Conservation (phyloP, 176 grass and related monocot species). For the Ampelocalamus luodianensis region DNA sequence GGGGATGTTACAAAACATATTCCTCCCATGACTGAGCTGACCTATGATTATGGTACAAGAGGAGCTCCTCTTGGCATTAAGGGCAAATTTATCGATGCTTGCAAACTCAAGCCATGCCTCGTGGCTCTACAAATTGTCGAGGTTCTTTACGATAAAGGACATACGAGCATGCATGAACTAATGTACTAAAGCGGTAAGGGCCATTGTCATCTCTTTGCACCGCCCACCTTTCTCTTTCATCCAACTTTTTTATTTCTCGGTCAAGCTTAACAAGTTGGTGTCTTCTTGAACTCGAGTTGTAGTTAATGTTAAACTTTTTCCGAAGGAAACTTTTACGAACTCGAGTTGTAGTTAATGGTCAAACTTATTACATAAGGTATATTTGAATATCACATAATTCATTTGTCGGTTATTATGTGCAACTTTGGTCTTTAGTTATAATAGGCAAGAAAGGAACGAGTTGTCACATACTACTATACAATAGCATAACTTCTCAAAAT, state of each 20-base stretch:
- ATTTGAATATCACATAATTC: not conserved
- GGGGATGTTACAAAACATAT: no score
- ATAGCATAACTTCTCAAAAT: no score
- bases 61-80: conserved; percentile 44
- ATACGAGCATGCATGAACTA: not conserved
- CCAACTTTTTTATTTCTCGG: not conserved
- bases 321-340: no score
- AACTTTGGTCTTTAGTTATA: no score
- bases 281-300: not conserved
- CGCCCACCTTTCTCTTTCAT: no score
- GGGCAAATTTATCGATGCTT: not conserved
- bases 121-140: conserved; percentile 45
- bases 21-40: conserved; percentile 73
- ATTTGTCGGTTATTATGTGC: no score
- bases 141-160: conserved; percentile 43
- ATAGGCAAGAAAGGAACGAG: no score
- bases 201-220: not conserved
- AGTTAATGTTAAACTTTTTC: not conserved
- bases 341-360: no score
- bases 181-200: conserved; percentile 36
- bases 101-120: conserved; percentile 49
- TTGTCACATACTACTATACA: no score
- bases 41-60: conserved; percentile 65
- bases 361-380: not conserved
- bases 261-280: conserved; percentile 10